These are phyloP conservation scores for Infundibulicybe gibba DNA, from an alignment of 768 basidiomycete species.

Conservation along the genomic window DNA sequence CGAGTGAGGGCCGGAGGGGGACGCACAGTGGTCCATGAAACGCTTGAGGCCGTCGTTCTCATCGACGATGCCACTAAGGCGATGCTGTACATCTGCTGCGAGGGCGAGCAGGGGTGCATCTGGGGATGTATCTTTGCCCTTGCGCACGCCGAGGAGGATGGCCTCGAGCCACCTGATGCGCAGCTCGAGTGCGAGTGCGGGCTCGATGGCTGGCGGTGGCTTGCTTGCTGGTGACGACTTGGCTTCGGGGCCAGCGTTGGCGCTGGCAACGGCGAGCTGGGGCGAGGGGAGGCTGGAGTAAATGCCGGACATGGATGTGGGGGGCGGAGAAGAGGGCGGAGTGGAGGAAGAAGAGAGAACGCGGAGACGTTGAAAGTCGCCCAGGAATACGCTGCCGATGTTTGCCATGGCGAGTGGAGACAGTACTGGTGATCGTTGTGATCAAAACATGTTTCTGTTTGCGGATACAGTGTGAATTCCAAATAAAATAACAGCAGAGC, in stretches of 20 bases:
- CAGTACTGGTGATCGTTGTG: background rate
- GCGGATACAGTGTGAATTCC: too few relatives aligned
- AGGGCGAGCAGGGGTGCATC: conserved; percentile 56
- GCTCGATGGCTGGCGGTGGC: conserved; percentile 44
- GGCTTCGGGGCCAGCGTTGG: background rate
- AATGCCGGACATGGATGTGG: conserved; percentile 27
- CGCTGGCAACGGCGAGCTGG: conserved; percentile 7
- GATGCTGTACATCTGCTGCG: conserved; percentile 57
- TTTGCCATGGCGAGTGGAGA: conserved; percentile 33
- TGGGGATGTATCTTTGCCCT: conserved; percentile 34
- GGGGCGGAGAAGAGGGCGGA: conserved; percentile 29
- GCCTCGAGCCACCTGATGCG: conserved; percentile 81
- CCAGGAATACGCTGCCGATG: conserved; percentile 80
- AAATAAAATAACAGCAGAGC: background rate
- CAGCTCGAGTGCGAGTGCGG: conserved; percentile 67
- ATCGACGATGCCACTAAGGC: conserved; percentile 55
- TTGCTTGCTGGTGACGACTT: conserved; percentile 6
- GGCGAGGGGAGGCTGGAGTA: conserved; percentile 19
- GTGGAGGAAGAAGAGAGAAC: conserved; percentile 54
- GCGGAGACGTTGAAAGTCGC: conserved; percentile 68
- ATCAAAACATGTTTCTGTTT: too few relatives aligned
- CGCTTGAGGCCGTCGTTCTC: conserved; percentile 67
- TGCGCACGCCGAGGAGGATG: conserved; percentile 57
- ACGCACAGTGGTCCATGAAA: conserved; percentile 73
- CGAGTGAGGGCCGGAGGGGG: background rate